Conservation (phyloP, 176 grass and related monocot species). For the Tillandsia fasciculata region DNA sequence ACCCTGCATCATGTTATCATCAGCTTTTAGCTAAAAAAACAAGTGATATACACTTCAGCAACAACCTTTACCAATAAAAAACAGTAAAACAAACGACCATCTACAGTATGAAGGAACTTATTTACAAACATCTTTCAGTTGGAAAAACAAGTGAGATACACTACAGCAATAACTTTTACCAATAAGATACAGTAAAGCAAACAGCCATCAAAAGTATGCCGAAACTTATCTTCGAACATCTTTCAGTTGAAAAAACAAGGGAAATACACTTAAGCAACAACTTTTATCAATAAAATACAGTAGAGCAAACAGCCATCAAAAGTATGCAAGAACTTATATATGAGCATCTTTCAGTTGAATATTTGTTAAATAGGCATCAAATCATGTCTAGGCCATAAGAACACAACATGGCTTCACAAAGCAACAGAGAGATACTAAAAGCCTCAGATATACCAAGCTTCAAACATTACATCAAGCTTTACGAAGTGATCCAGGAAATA, state of each 20-base stretch:
- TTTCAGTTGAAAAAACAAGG: not conserved
- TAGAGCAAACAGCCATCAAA: not conserved
- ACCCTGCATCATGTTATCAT: conserved; percentile 45
- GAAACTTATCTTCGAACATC: not conserved
- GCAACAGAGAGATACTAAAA: no score
- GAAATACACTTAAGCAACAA: not conserved
- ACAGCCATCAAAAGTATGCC: not conserved
- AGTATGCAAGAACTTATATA: not conserved
- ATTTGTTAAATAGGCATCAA: not conserved
- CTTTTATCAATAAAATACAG: not conserved
- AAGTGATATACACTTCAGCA: not conserved
- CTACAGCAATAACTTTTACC: not conserved
- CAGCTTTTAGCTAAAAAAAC: conserved; percentile 20
- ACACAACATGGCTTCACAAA: no score
- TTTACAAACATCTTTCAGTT: not conserved
- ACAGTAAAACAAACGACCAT: not conserved
- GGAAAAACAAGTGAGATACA: conserved; percentile 6
- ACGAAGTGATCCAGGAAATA: no score
- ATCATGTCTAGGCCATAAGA: no score
- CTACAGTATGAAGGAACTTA: not conserved
- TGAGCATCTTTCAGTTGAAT: not conserved
- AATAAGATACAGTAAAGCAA: not conserved
- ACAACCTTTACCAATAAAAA: not conserved
- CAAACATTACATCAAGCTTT: no score
- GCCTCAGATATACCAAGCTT: no score